phyloP scores from a whole-genome alignment of 345 rosid genomes.

The Lumnitzera littorea region DNA sequence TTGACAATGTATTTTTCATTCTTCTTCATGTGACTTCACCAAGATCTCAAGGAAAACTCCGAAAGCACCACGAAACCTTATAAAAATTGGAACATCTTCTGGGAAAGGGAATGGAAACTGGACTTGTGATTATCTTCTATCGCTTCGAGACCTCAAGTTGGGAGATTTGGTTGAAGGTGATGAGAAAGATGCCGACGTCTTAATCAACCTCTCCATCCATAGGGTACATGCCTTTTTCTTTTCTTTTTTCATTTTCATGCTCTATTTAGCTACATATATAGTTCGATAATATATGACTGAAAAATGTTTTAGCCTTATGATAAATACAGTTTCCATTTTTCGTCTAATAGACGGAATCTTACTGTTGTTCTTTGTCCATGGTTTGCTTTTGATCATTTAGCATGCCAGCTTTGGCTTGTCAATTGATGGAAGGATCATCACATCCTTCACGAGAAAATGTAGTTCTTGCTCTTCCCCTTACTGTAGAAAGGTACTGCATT shows the following conservation, averaged over 20 bases:
- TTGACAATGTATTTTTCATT: too few relatives aligned
- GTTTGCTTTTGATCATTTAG: conserved; percentile 18
- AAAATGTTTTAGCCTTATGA: too few relatives aligned
- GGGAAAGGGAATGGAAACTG: conserved; percentile 72
- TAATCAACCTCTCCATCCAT: conserved; percentile 45
- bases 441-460: conserved; percentile 60
- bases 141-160: conserved; percentile 54
- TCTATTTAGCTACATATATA: too few relatives aligned
- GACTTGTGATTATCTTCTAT: conserved; percentile 48
- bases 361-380: neutral
- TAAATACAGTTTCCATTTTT: neutral
- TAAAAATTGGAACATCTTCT: conserved; percentile 53
- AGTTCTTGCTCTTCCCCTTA: conserved; percentile 63
- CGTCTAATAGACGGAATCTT: neutral
- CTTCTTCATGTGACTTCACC: too few relatives aligned
- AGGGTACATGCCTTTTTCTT: conserved; percentile 31
- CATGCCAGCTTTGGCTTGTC: conserved; percentile 93
- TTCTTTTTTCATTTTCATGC: neutral
- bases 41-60: conserved; percentile 1
- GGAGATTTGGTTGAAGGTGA: conserved; percentile 64
- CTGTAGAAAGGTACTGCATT: conserved; percentile 36
- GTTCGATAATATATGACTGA: too few relatives aligned
- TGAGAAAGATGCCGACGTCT: conserved; percentile 36
- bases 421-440: conserved; percentile 63
- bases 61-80: conserved; percentile 15